Percentiles rank a stretch among this genome's conserved stretches.
Conservation (phyloP, 257 asterid species). For the Ophiorrhiza pumila region DNA sequence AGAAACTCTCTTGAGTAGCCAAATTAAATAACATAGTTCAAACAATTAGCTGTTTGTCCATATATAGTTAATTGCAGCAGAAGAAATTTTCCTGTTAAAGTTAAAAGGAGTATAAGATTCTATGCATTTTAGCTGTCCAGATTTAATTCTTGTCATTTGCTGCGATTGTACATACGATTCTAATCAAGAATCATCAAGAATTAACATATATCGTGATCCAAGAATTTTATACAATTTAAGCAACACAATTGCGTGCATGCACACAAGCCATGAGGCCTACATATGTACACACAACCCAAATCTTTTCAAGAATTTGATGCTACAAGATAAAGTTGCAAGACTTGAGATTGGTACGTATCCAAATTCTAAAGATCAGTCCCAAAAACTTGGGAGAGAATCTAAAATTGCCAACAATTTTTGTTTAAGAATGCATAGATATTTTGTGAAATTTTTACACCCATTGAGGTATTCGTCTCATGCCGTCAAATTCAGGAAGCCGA, state of each 20-base stretch:
- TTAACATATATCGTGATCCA: background rate
- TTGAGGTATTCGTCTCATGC: background rate
- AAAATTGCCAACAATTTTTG: background rate
- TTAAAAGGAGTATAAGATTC: slow-evolving; percentile 7
- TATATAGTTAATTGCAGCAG: background rate
- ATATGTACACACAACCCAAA: background rate
- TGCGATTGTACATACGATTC: background rate
- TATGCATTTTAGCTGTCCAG: background rate
- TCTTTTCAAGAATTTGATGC: slow-evolving; percentile 12
- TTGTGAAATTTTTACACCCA: background rate
- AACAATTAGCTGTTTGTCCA: background rate
- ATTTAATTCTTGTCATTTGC: background rate
- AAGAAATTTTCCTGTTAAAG: background rate
- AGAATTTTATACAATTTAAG: background rate
- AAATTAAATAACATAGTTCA: background rate
- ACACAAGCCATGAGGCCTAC: background rate
- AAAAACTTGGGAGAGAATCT: slow-evolving; percentile 13
- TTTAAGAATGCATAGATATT: background rate
- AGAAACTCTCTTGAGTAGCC: background rate
- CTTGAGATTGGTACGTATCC: background rate
- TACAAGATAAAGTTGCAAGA: background rate
- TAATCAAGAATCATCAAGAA: background rate
- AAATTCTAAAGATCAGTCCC: background rate
- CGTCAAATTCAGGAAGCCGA: too few species aligned
- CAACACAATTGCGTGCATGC: background rate